Base-by-base conservation (phyloP, 306 rosid genomes). In the Medicago lupulina region DNA sequence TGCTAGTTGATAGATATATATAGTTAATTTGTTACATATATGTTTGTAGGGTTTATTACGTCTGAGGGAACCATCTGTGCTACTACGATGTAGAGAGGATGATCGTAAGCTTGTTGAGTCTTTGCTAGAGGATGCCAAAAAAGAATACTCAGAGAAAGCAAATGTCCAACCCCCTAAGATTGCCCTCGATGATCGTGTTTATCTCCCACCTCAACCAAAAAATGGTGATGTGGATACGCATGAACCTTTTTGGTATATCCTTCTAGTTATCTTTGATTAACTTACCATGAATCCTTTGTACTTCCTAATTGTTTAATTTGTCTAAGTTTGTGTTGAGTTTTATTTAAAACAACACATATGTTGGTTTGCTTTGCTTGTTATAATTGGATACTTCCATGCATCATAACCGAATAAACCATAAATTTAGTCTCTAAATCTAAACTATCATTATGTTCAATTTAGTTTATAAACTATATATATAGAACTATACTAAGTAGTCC, bases 61-160 rank as follows among this genome's bases (percentile, higher is more conserved):
- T 5, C 55, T 88, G 50, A 77, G 44, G 70, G 96, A 90, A 77
- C 82, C 89, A 67, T 75, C 88, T 9, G 86, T 88, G 76, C 1
- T 90, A 73, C 4, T 88, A 78, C 10, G 96, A 57, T 86, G 92
- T 86, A 79, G 92, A 83, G 90, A 88, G 81, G 54, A 28, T 44
- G 96, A 90, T 60, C 65, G 54, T 0, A 84, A 85, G 73, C 10
- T 88, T 10, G 83, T 90, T 5, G 87, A 88, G 82, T 83, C 96
- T 4, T 34, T 88, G 70, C 21, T 86, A 61, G 92, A 90, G 17
- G 90, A 85, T 54, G 85, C 78, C 39, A 88, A 70, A 50, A 83
- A 58, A 39, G 87, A 74, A 68, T 90, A 85, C 51, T 66, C 87
- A 0, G 87, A 86, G 64, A 90, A 88, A 77, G 79, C 83, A 16